These are phyloP conservation scores for Aspergillus steynii DNA, from an alignment of 495 filamentous ascomycete species.

Conservation along the genomic window DNA sequence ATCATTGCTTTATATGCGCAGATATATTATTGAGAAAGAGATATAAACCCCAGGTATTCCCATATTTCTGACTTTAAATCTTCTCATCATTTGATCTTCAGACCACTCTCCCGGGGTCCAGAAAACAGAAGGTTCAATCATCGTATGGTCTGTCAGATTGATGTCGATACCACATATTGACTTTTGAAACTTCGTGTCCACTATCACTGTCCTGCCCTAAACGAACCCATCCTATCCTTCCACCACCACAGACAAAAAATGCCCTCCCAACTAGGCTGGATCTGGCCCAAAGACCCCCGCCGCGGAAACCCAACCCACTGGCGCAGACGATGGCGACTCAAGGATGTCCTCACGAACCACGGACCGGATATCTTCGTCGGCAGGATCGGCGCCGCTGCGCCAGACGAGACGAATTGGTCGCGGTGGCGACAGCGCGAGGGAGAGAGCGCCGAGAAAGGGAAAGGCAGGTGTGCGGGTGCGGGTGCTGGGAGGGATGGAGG, in stretches of 20 bases:
- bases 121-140: too few species aligned
- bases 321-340: constrained; percentile 35
- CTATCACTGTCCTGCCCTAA: too few species aligned
- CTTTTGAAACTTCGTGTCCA: too few species aligned
- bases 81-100: too few species aligned
- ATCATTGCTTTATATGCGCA: too few species aligned
- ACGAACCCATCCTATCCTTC: too few species aligned
- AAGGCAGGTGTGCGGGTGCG: background rate
- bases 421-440: background rate
- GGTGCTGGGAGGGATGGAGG: background rate
- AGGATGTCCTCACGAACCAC: constrained; percentile 38
- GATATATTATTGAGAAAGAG: too few species aligned
- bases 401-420: background rate
- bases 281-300: constrained; percentile 44
- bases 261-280: constrained; percentile 26
- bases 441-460: background rate
- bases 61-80: too few species aligned
- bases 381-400: constrained; percentile 4
- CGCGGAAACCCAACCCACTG: constrained; percentile 36
- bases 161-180: too few species aligned
- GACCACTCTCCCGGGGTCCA: too few species aligned
- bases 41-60: too few species aligned
- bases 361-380: constrained; percentile 49
- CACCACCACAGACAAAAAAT: constrained; percentile 6
- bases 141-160: too few species aligned